phyloP scores from a whole-genome alignment of 305 asterid genomes.

The Fraxinus platypoda region DNA sequence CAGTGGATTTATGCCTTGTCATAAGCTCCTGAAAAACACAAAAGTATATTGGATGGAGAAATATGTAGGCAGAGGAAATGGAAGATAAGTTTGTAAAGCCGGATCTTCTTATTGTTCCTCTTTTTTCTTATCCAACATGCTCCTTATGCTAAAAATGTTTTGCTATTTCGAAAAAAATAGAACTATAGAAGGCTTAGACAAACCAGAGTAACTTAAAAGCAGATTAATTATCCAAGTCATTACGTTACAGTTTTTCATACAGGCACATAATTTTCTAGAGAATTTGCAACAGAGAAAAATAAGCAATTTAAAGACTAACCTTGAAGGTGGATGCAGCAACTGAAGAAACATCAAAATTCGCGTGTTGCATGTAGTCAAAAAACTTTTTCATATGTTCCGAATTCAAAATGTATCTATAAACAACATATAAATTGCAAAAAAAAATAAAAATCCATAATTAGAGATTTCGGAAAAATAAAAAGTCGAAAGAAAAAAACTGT shows the following conservation, averaged over 20 bases:
- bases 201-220: not conserved
- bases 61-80: not conserved
- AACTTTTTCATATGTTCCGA: slow-evolving; percentile 34
- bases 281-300: not conserved
- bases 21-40: slow-evolving; percentile 35
- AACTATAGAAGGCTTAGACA: not conserved
- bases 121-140: not conserved
- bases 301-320: slow-evolving; percentile 24
- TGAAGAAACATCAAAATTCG: slow-evolving; percentile 51
- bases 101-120: not conserved
- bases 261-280: not conserved
- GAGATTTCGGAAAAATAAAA: not conserved
- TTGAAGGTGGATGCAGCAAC: slow-evolving; percentile 49
- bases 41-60: not conserved
- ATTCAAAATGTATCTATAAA: slow-evolving; percentile 37
- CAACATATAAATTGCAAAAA: not conserved
- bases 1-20: not conserved
- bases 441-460: not conserved
- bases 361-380: slow-evolving; percentile 44
- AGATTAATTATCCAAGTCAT: not conserved
- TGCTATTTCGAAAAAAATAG: not conserved
- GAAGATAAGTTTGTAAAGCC: not conserved
- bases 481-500: not conserved
- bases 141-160: not conserved
- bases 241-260: not conserved